Evolutionary conservation across 805 yeast genomes (phyloP), one percentile per base, ranked within the genome.

Genomic region (Candida boidinii): DNA sequence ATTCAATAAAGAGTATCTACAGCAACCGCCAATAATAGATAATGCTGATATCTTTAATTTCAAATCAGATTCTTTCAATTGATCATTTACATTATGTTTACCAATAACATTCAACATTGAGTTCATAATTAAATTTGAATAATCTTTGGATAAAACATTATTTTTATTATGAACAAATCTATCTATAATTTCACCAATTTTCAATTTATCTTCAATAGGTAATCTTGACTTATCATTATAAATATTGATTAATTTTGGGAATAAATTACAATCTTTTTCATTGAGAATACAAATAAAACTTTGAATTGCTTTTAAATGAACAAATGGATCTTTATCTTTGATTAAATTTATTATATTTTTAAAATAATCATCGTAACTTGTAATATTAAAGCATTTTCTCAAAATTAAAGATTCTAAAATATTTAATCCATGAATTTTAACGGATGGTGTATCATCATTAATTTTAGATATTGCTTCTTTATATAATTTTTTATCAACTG

Each of bases 371-470:
- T n/a, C n/a, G n/a, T n/a, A n/a, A n/a, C n/a, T n/a, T n/a, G n/a
- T 48, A 11, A 84, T 50, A 0, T 72, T 74, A 1, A 61, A 51
- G n/a, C 83, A 72, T 23, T 62, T 62, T 20, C 53, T 56, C 26
- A 59, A 64, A 5, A 74, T 63, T 27, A 86, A 60, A 35, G 68
- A 65, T 19, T 85, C 62, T 20, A 90, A 53, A 17, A 77, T 54
- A 40, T 70, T 72, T 7, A 92, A 57, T 0, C 97, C 97, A 53
- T 83, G 87, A 0, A 94, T 97, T 34, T 87, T 64, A 2, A 90
- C 72, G 0, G 97, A 95, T 3, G 83, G 78, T 27, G 81, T 57
- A 0, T 88, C 82, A 54, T 88, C 95, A 35, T 75, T 76, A 27
- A 92, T 54, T 38, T 77, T 73, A 1, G 69, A 60, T 23, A 84